Percentiles rank a stretch among this genome's conserved stretches.
phyloP scores from a whole-genome alignment of 768 basidiomycete species.

The Gymnopilus dilepis region DNA sequence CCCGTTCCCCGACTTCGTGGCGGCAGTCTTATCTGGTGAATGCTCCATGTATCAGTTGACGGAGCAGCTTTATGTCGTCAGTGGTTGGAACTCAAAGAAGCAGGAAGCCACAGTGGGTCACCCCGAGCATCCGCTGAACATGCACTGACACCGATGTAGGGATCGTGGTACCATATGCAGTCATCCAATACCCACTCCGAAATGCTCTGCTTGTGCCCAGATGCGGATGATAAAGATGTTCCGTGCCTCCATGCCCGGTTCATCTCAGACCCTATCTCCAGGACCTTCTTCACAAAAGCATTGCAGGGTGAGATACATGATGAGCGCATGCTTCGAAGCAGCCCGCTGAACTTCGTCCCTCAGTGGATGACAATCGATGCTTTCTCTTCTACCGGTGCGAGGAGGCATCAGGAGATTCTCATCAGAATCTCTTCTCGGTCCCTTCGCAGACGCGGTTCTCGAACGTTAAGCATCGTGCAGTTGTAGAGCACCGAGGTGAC shows the following conservation, averaged over 20 bases:
- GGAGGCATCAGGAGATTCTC: background rate
- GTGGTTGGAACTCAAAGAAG: slow-evolving; percentile 19
- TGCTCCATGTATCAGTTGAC: slow-evolving; percentile 16
- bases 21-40: slow-evolving; percentile 8
- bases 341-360: background rate
- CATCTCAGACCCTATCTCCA: background rate
- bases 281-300: background rate
- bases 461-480: slow-evolving; percentile 19
- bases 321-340: background rate
- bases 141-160: background rate
- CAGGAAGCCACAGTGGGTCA: slow-evolving; percentile 7
- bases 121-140: background rate
- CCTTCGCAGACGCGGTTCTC: slow-evolving; percentile 5
- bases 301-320: background rate
- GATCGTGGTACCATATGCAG: slow-evolving; percentile 18
- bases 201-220: background rate
- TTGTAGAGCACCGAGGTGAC: slow-evolving; percentile 18
- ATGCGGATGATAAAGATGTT: background rate
- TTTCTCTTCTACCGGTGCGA: slow-evolving; percentile 14
- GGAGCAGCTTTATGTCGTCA: slow-evolving; percentile 17
- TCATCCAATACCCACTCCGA: background rate
- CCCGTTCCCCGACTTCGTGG: slow-evolving; percentile 10
- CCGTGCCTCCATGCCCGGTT: background rate
- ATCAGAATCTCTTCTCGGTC: slow-evolving; percentile 14
- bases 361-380: slow-evolving; percentile 5